Evolutionary conservation across 2,329 filamentous ascomycete genomes (phyloP), one percentile per base, ranked within the genome.

Genomic region (Calonectria pteridis): DNA sequence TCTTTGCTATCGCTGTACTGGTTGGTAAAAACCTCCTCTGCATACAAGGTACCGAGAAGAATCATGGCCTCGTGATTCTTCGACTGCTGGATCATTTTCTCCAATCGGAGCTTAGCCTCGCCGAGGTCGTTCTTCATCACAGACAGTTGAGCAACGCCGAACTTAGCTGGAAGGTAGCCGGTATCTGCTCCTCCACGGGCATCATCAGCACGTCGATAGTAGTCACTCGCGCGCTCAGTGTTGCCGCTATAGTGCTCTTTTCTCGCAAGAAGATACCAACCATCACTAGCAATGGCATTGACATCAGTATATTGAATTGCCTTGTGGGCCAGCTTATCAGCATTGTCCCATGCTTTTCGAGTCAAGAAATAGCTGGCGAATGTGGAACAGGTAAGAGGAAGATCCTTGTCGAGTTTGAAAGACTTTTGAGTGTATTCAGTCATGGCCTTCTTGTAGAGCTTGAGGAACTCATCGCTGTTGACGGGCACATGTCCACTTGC

Each of bases 291-390:
- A 83, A 98, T 95, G 4, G 96, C 95, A 83, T 98, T 98, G 78
- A 98, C 95, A 82, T 99, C 97, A 3, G 97, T 98, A 80, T 95
- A 93, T 81, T 98, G 95, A 75, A 99, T 98, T 9, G 97, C 96
- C 83, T 97, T 97, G 83, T 96, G 94, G 10, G 96, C 95, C 23
- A 99, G 89, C 26, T 93, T 92, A 77, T 98, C 95, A 13, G 97
- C 95, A 73, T 95, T 95, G 29, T 91, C 86, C 84, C 95, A 93
- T 11, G 92, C 91, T 82, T 95, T 97, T 80, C 94, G 91, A 2
- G 95, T 93, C 33, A 98, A 87, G 84, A 98, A 98, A 84, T 98
- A 98, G 76, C 92, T 90, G 55, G 95, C 95, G 84, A 99, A 98
- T 0, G 95, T 95, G 23, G 95, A 93, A 82, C 95, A 98, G 4